These are phyloP conservation scores for Fusarium napiforme DNA, from an alignment of 2,329 filamentous ascomycete species.

Conservation along the genomic window DNA sequence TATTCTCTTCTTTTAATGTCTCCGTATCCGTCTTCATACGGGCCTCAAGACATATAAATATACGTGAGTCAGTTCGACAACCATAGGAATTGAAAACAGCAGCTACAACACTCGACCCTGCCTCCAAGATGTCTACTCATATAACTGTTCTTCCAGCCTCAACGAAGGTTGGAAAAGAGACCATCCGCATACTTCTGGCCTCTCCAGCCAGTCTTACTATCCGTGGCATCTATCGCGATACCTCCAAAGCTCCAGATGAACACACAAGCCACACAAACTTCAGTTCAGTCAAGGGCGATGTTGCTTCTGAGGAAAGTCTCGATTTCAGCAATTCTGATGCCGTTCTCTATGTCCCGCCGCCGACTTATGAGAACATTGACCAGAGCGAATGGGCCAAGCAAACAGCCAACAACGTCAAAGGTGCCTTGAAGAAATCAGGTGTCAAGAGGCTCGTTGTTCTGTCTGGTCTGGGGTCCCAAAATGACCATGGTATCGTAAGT, in stretches of 20 bases:
- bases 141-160: constrained; percentile 49
- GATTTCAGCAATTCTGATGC: constrained; percentile 45
- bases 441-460: constrained; percentile 37
- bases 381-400: constrained; percentile 35
- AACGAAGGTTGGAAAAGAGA: constrained; percentile 42
- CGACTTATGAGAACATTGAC: constrained; percentile 41
- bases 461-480: constrained; percentile 46
- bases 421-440: constrained; percentile 24
- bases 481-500: constrained; percentile 44
- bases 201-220: constrained; percentile 33
- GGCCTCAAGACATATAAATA: background rate
- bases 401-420: constrained; percentile 40
- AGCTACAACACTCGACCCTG: background rate
- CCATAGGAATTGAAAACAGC: background rate
- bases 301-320: constrained; percentile 35
- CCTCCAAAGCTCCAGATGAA: constrained; percentile 43
- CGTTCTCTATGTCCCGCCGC: constrained; percentile 49
- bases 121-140: constrained; percentile 38
- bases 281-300: constrained; percentile 43
- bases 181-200: constrained; percentile 42
- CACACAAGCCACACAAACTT: constrained; percentile 44
- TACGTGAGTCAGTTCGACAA: background rate
- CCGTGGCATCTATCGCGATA: constrained; percentile 46
- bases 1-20: accelerated
- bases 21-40: background rate